These are phyloP conservation scores for Murraya paniculata DNA, from an alignment of 345 rosid species.

Conservation along the genomic window DNA sequence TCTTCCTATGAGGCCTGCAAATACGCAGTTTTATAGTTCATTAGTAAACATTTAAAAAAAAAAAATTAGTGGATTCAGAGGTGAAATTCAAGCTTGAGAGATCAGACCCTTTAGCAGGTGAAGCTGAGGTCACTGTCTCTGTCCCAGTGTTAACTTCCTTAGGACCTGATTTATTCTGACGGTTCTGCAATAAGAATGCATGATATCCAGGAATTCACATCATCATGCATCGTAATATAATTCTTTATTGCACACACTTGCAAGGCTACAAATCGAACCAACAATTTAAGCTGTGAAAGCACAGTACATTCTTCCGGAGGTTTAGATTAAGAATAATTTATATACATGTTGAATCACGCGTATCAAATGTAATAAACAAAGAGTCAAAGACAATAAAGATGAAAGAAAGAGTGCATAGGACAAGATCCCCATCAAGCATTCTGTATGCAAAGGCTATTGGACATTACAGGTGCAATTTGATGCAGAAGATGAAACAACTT, in stretches of 20 bases:
- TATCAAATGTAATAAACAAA: neutral
- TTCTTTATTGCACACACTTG: neutral
- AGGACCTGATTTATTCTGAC: constrained; percentile 49
- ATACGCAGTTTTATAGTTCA: neutral
- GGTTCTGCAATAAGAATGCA: constrained; percentile 55
- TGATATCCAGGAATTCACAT: neutral
- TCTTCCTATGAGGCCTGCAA: constrained; percentile 26
- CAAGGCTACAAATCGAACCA: neutral
- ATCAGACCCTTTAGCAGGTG: constrained; percentile 25
- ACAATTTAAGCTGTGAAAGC: neutral
- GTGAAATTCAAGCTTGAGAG: neutral
- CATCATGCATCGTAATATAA: constrained; percentile 4
- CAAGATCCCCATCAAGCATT: neutral
- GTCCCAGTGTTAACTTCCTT: constrained; percentile 32
- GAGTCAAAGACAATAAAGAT: neutral
- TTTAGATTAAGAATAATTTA: too few species aligned
- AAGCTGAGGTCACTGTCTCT: constrained; percentile 19
- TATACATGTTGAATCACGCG: neutral
- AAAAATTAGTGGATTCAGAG: neutral
- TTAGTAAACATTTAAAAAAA: neutral
- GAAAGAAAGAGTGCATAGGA: neutral
- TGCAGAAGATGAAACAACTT: neutral
- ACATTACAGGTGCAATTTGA: neutral
- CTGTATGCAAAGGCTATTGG: neutral
- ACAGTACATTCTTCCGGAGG: neutral